Evolutionary conservation across 805 yeast species (phyloP).

Genomic region (Saturnispora galanensis): DNA sequence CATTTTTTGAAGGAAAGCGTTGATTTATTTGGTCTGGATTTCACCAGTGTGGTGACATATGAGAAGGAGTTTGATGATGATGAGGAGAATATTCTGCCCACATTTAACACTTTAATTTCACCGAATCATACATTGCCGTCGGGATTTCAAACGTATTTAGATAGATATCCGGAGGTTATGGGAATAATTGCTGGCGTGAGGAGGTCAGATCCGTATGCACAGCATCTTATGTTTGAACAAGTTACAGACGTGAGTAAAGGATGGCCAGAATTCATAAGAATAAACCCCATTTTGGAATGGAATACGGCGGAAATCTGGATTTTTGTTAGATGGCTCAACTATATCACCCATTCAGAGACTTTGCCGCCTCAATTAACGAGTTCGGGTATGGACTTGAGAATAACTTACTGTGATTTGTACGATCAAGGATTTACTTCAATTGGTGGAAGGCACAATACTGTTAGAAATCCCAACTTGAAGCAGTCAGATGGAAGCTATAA

Average conservation of each 20-base stretch:
- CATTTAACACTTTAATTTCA: conserved; percentile 8
- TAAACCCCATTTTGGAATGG: conserved; percentile 91
- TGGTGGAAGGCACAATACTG: conserved; percentile 69
- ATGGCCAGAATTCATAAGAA: conserved; percentile 81
- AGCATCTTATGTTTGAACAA: conserved; percentile 47
- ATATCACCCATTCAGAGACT: conserved; percentile 28
- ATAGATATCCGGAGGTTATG: conserved; percentile 40
- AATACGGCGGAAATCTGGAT: conserved; percentile 77
- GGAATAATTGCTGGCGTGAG: conserved; percentile 85
- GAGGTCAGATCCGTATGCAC: conserved; percentile 79
- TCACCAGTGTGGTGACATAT: conserved; percentile 19
- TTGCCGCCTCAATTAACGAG: no score
- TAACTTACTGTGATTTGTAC: conserved; percentile 60
- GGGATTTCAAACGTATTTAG: conserved; percentile 61
- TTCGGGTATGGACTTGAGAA: conserved; percentile 28
- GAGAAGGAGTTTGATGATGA: neutral
- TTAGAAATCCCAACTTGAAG: conserved; percentile 55
- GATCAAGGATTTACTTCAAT: conserved; percentile 82
- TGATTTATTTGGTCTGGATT: conserved; percentile 43
- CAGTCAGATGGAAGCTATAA: conserved; percentile 19
- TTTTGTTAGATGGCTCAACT: conserved; percentile 35
- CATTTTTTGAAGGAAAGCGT: conserved; percentile 53
- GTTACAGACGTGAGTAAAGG: conserved; percentile 72
- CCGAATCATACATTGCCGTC: conserved; percentile 30
- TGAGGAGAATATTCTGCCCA: neutral